A percentile compares a stretch with the other conserved stretches of the same genome.
phyloP scores from a whole-genome alignment of 176 grass and related monocot genomes.

The Avena insularis region DNA sequence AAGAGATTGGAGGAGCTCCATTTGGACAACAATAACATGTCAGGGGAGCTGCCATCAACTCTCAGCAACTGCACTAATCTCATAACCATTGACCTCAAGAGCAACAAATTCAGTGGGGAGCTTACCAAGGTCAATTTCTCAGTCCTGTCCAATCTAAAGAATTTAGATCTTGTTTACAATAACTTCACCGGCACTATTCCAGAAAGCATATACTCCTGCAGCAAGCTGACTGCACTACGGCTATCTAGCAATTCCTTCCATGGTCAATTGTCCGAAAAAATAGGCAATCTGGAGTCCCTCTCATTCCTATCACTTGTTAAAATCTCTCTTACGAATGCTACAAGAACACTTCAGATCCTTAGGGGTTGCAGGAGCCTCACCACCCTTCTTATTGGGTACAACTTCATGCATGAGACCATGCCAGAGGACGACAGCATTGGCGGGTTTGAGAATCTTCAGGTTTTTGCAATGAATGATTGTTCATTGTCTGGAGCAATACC shows the following conservation, averaged over 20 bases:
- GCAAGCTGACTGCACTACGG: slow-evolving; percentile 39
- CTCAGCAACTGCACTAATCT: slow-evolving; percentile 47
- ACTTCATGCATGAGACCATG: slow-evolving; percentile 43
- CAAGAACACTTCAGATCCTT: slow-evolving; percentile 48
- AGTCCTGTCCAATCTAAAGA: slow-evolving; percentile 37
- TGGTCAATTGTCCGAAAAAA: slow-evolving; percentile 38
- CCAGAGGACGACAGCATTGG: slow-evolving; percentile 2
- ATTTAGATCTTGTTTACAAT: slow-evolving; percentile 43
- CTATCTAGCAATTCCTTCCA: background rate
- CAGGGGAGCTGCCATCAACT: slow-evolving; percentile 43
- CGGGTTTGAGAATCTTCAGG: slow-evolving; percentile 56
- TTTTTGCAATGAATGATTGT: slow-evolving; percentile 27
- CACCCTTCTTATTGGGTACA: slow-evolving; percentile 25
- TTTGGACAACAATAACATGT: slow-evolving; percentile 41
- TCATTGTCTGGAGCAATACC: slow-evolving; percentile 51
- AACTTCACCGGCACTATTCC: slow-evolving; percentile 48
- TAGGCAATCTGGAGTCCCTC: slow-evolving; percentile 37
- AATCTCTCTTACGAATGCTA: slow-evolving; percentile 36
- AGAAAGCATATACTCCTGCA: slow-evolving; percentile 64
- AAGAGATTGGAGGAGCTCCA: slow-evolving; percentile 39
- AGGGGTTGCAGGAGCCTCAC: slow-evolving; percentile 40
- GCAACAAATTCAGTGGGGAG: slow-evolving; percentile 42
- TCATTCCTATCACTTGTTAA: slow-evolving; percentile 46
- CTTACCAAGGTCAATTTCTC: slow-evolving; percentile 54
- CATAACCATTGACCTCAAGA: slow-evolving; percentile 43